Conservation (phyloP, 148 eudicot genomes). For the Chenopodium berlandieri region DNA sequence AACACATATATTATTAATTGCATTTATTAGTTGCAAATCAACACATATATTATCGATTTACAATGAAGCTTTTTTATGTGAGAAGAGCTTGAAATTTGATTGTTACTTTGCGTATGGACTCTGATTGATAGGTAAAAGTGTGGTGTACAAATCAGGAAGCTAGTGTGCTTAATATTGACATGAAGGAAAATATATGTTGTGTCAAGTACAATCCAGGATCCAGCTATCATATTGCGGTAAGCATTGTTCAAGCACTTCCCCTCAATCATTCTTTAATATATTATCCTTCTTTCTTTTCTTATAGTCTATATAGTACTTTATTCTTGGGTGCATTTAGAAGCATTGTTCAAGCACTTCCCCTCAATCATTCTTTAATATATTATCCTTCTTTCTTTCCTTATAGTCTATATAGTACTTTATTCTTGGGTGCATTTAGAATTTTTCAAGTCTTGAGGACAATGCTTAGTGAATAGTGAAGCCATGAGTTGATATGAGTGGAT, state of each 20-base stretch:
- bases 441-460: background rate
- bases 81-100: background rate
- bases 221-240: conserved; percentile 64
- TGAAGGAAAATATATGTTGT: conserved; percentile 78
- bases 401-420: too few species aligned
- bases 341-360: too few species aligned
- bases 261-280: too few species aligned
- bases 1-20: background rate
- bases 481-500: background rate
- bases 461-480: background rate
- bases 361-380: too few species aligned
- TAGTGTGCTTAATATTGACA: conserved; percentile 70
- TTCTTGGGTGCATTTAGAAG: too few species aligned
- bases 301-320: too few species aligned
- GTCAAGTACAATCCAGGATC: conserved; percentile 82
- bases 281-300: too few species aligned
- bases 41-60: background rate
- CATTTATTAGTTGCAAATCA: background rate
- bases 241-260: background rate
- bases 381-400: too few species aligned
- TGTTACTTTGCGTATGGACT: conserved; percentile 3
- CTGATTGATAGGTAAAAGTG: conserved; percentile 55
- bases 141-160: conserved; percentile 81
- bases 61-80: background rate
- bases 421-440: background rate